A percentile compares a stretch with the other conserved stretches of the same genome.
These are phyloP conservation scores for Chalciporus pseudorubinellus DNA, from an alignment of 768 basidiomycete species.

Conservation along the genomic window DNA sequence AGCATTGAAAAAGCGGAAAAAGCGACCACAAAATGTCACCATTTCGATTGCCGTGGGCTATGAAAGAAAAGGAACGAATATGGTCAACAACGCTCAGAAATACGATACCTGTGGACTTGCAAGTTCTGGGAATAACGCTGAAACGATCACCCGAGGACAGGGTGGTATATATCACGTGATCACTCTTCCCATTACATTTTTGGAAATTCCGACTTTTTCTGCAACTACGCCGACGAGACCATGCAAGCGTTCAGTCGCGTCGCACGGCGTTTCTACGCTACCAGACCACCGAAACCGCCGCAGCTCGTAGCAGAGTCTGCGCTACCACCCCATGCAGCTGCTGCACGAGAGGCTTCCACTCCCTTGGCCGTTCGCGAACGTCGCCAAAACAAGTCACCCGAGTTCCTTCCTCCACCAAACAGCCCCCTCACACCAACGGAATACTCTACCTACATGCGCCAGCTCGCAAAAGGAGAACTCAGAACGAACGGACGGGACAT, in stretches of 20 bases:
- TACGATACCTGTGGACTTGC: not conserved
- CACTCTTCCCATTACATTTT: not conserved
- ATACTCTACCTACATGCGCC: slow-evolving; percentile 57
- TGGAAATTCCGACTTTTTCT: slow-evolving; percentile 2
- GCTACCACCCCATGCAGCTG: slow-evolving; percentile 42
- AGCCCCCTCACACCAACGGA: slow-evolving; percentile 67
- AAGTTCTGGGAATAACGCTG: not conserved
- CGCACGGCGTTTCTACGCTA: slow-evolving; percentile 41
- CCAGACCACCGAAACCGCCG: slow-evolving; percentile 26
- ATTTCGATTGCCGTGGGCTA: slow-evolving; percentile 28
- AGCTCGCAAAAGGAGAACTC: slow-evolving; percentile 52
- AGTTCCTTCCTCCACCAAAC: slow-evolving; percentile 33
- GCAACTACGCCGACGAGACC: not conserved
- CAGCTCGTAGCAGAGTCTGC: slow-evolving; percentile 59
- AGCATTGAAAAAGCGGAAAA: slow-evolving; percentile 52
- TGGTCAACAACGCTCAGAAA: not conserved
- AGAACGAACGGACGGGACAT: slow-evolving; percentile 35
- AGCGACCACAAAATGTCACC: slow-evolving; percentile 39
- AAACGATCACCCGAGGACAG: not conserved
- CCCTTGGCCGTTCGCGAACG: slow-evolving; percentile 74
- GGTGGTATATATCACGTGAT: not conserved
- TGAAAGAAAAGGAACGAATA: slow-evolving; percentile 6
- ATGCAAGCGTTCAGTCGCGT: slow-evolving; percentile 33
- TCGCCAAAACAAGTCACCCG: slow-evolving; percentile 50
- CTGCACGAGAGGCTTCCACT: slow-evolving; percentile 65